phyloP scores from a whole-genome alignment of 2,329 filamentous ascomycete genomes.

The Rugonectria rugulosa region DNA sequence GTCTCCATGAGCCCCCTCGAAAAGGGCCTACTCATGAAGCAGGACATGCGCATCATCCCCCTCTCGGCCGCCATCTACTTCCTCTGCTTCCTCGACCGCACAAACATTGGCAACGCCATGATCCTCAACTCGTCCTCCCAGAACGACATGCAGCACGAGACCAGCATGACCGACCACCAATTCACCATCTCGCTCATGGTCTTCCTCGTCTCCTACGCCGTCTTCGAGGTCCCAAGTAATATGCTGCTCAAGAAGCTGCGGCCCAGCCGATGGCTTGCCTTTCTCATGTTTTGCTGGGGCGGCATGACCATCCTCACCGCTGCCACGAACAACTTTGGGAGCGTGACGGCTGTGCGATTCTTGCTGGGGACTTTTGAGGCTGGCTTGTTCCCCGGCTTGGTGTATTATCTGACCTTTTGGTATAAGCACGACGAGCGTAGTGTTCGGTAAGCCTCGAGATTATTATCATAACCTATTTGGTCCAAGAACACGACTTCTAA shows the following conservation, averaged over 20 bases:
- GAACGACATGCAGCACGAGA: constrained; percentile 69
- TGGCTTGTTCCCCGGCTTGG: constrained; percentile 67
- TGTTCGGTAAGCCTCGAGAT: constrained; percentile 50
- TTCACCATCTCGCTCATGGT: constrained; percentile 67
- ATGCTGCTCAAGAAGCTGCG: constrained; percentile 70
- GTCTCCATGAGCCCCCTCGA: constrained; percentile 40
- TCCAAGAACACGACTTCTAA: too few species aligned
- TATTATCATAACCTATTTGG: too few species aligned
- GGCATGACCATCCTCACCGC: constrained; percentile 73
- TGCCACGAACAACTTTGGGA: constrained; percentile 65
- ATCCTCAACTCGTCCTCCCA: constrained; percentile 67
- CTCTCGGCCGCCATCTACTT: constrained; percentile 70
- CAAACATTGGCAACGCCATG: constrained; percentile 75
- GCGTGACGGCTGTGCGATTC: constrained; percentile 72
- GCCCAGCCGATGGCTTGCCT: constrained; percentile 69
- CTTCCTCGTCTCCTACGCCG: constrained; percentile 65
- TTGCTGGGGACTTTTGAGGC: constrained; percentile 75
- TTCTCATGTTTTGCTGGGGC: constrained; percentile 73
- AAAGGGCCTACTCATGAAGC: constrained; percentile 59
- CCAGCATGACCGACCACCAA: constrained; percentile 66
- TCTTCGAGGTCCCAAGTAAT: constrained; percentile 73
- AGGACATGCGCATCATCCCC: constrained; percentile 70
- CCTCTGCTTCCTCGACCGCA: constrained; percentile 71
- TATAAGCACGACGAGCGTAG: constrained; percentile 76
- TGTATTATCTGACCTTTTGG: constrained; percentile 76